These are phyloP conservation scores for Amanita pseudoporphyria DNA, from an alignment of 768 basidiomycete species.

Conservation along the genomic window DNA sequence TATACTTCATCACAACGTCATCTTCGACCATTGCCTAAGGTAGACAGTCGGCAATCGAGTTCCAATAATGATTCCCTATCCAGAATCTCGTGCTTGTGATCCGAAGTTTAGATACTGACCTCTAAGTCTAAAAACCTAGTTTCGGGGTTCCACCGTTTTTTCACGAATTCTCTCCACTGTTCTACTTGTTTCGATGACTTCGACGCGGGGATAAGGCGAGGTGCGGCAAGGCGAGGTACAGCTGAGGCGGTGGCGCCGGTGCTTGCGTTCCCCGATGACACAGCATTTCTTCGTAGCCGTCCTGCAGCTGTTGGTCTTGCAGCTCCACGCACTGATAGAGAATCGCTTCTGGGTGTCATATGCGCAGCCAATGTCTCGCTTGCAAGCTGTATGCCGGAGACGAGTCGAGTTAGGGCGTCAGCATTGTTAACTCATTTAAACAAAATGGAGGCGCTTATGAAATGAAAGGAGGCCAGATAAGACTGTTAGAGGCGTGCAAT, in stretches of 20 bases:
- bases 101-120: constrained; percentile 34
- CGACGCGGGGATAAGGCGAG: constrained; percentile 11
- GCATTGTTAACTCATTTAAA: background rate
- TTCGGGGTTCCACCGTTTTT: constrained; percentile 63
- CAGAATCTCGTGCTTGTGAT: constrained; percentile 8
- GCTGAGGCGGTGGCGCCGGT: constrained; percentile 7
- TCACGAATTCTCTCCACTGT: constrained; percentile 68
- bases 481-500: too few relatives aligned
- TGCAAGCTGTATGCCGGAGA: constrained; percentile 24
- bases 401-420: constrained; percentile 8
- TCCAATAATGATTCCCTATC: constrained; percentile 4
- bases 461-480: background rate
- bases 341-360: constrained; percentile 33
- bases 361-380: constrained; percentile 29
- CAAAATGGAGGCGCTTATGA: too few relatives aligned
- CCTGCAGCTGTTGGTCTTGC: constrained; percentile 38
- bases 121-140: constrained; percentile 71
- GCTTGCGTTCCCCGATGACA: constrained; percentile 14
- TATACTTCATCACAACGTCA: constrained; percentile 60
- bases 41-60: constrained; percentile 6
- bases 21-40: constrained; percentile 71
- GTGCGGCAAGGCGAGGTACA: constrained; percentile 7
- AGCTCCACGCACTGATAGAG: constrained; percentile 60
- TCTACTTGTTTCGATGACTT: constrained; percentile 37
- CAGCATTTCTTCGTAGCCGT: constrained; percentile 52